Evolutionary conservation across 2,329 filamentous ascomycete genomes (phyloP).

Genomic region (Coleophoma cylindrospora): DNA sequence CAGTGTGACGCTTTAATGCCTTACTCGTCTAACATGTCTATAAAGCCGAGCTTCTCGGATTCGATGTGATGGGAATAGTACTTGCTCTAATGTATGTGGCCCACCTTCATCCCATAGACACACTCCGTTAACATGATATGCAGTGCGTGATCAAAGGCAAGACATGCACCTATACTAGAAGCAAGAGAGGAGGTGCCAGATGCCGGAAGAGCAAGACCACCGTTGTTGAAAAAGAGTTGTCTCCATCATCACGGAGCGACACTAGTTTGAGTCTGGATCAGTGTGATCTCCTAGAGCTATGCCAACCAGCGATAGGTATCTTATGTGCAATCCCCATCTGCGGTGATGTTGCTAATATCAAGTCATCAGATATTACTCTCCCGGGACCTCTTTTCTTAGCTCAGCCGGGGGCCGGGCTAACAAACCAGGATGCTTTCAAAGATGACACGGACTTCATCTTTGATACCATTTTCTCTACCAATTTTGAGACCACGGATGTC

Average conservation of each 20-base stretch:
- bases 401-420: constrained; percentile 41
- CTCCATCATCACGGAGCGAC: not conserved
- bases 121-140: not conserved
- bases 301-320: not conserved
- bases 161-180: constrained; percentile 22
- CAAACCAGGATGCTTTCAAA: constrained; percentile 37
- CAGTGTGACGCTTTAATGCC: constrained; percentile 11
- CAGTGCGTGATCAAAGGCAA: constrained; percentile 24
- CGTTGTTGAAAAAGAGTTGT: not conserved
- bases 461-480: constrained; percentile 13
- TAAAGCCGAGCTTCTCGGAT: constrained; percentile 38
- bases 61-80: constrained; percentile 39
- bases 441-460: constrained; percentile 29
- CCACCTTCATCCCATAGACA: not conserved
- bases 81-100: constrained; percentile 36
- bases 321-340: not conserved
- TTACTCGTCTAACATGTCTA: too few relatives aligned
- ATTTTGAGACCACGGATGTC: constrained; percentile 8
- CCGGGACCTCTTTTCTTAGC: constrained; percentile 10
- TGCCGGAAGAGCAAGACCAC: constrained; percentile 12
- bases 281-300: constrained; percentile 1
- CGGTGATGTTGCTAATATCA: not conserved
- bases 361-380: not conserved
- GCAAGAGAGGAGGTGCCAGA: constrained; percentile 22
- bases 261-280: not conserved